Evolutionary conservation across 192 early-diverging fungal genomes (phyloP).

Genomic region (Gaertneriomyces sp.): DNA sequence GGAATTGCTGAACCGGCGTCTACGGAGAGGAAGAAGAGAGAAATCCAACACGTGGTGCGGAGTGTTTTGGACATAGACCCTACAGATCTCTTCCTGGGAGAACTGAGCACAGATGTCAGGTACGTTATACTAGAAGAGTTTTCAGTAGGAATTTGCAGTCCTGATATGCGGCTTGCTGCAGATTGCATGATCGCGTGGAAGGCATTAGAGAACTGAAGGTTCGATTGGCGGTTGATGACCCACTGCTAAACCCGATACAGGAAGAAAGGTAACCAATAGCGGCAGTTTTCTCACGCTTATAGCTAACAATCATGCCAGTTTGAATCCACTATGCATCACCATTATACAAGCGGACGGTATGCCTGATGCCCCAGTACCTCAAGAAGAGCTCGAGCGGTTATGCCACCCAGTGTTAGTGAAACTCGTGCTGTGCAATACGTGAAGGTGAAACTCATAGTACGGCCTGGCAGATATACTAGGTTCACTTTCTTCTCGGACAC

Average conservation of each 20-base stretch:
- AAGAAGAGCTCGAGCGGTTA: constrained; percentile 11
- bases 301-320: background rate
- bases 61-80: constrained; percentile 20
- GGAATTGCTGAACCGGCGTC: background rate
- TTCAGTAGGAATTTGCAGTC: no score
- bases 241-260: constrained; percentile 29
- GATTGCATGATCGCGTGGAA: no score
- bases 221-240: background rate
- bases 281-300: no score
- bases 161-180: no score
- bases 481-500: constrained; percentile 32
- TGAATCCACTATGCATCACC: constrained; percentile 38
- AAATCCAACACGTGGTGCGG: constrained; percentile 22
- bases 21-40: constrained; percentile 18
- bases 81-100: constrained; percentile 28
- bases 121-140: background rate
- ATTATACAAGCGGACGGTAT: constrained; percentile 24
- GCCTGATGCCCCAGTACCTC: constrained; percentile 32
- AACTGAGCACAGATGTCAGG: constrained; percentile 10
- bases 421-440: background rate
- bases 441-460: background rate
- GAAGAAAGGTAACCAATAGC: constrained; percentile 10
- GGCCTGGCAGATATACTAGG: constrained; percentile 16
- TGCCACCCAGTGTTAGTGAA: constrained; percentile 32
- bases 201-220: no score